A percentile compares a stretch with the other conserved stretches of the same genome.
Evolutionary conservation across 306 rosid species (phyloP).

Genomic region (Mucuna pruriens): DNA sequence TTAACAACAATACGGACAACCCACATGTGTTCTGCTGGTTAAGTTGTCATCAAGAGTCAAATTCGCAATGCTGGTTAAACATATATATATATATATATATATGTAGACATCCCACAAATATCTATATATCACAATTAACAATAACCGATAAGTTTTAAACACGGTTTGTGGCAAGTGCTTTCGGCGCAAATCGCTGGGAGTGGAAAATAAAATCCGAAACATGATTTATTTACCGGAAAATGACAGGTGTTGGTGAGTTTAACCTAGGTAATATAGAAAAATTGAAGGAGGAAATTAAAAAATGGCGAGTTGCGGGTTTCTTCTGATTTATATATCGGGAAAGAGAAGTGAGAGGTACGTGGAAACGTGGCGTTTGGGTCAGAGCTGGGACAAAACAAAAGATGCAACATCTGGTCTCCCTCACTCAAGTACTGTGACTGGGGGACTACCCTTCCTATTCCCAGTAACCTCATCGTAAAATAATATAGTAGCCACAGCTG

Average conservation of each 20-base stretch:
- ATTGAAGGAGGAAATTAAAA: background rate
- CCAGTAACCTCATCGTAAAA: constrained; percentile 6
- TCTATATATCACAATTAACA: background rate
- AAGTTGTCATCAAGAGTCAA: background rate
- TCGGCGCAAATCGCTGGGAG: constrained; percentile 17
- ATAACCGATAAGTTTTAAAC: background rate
- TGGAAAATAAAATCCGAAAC: background rate
- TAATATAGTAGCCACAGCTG: constrained; percentile 16
- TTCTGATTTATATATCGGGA: constrained; percentile 28
- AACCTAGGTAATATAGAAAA: background rate
- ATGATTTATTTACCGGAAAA: background rate
- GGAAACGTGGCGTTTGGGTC: constrained; percentile 24
- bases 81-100: no score
- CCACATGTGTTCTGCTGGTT: background rate
- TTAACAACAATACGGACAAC: background rate
- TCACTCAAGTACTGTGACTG: background rate
- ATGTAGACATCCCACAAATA: background rate
- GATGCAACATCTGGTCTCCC: constrained; percentile 8
- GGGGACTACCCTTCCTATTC: constrained; percentile 4
- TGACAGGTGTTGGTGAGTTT: background rate
- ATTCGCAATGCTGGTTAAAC: background rate
- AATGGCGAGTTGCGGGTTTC: background rate
- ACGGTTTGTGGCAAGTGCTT: background rate
- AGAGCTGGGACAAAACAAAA: constrained; percentile 34
- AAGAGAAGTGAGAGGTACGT: constrained; percentile 19